phyloP scores from a whole-genome alignment of 768 basidiomycete species.

The Pulveroboletus ravenelii region DNA sequence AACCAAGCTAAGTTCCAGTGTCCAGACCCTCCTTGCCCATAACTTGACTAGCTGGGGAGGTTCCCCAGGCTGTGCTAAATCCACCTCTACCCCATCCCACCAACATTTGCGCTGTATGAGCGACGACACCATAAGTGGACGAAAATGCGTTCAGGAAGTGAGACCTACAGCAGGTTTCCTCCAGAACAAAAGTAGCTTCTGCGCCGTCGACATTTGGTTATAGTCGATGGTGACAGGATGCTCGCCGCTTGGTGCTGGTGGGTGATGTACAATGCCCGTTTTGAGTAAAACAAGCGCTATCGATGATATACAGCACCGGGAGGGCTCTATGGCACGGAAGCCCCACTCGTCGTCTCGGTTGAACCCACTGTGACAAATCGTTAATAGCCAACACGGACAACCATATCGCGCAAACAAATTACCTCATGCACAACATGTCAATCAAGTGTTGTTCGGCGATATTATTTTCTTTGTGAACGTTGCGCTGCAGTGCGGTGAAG shows the following conservation, averaged over 20 bases:
- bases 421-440: constrained; percentile 99
- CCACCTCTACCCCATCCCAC: constrained; percentile 97
- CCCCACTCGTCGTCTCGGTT: constrained; percentile 98
- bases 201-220: constrained; percentile 93
- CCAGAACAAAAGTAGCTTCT: constrained; percentile 97
- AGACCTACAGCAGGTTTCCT: constrained; percentile 93
- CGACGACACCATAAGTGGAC: not conserved
- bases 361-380: constrained; percentile 59
- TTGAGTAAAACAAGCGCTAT: constrained; percentile 97
- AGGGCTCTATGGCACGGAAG: constrained; percentile 91
- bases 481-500: constrained; percentile 96
- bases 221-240: constrained; percentile 81
- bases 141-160: not conserved
- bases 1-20: constrained; percentile 92
- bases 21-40: constrained; percentile 98
- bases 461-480: constrained; percentile 99
- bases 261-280: constrained; percentile 85
- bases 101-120: constrained; percentile 88
- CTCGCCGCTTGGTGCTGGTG: constrained; percentile 48
- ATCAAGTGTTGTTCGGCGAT: constrained; percentile 98
- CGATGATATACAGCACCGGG: constrained; percentile 95
- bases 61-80: constrained; percentile 58
- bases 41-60: constrained; percentile 68
- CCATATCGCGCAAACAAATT: constrained; percentile 13
- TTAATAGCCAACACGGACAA: constrained; percentile 8